Base-by-base conservation (phyloP, 2,329 filamentous ascomycete species). In the Colletotrichum ledebouriae region DNA sequence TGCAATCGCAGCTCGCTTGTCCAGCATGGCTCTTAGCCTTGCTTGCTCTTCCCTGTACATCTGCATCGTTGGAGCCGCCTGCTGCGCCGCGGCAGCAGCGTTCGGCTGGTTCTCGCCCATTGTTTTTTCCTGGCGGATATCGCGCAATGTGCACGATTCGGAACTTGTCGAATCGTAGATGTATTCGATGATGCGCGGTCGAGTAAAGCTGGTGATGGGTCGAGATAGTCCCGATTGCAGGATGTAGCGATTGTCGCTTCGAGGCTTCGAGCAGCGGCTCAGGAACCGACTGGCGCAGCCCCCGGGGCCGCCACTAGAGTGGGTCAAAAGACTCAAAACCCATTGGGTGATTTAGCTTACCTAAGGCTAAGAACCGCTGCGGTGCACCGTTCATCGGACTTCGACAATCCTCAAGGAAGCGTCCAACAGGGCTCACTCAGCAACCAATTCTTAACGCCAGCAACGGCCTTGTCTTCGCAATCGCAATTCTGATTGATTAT, bases 1-100 rank as follows among this genome's bases (percentile, higher is more conserved):
- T 72, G 59, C 80, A 75, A 34, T 81, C 12, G 58, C 59, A 7
- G 65, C 69, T 22, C 70, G 78, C 72, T 81, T 82, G 56, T 84
- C 81, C 22, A 86, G 77, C 58, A 85, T 76, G 37, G 84, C 82
- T 52, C 83, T 82, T 59, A 86, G 81, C 33, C 81, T 79, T 53
- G 81, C 78, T 70, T 85, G 83, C 49, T 85, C 81, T 69, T 85
- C 84, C 73, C 84, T 83, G 70, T 86, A 86, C 72, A 85, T 83
- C 17, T 81, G 79, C 76, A 80, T 76, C 6, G 77, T 81, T 25
- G 78, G 76, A 66, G 77, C 75, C 13, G 56, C 42, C 9, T 67
- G 56, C 46, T 59, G 53, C 39, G 77, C 73, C 37, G 74, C 74
- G 62, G 47, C 47, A 44, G 59, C 61, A 22, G 44, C 42, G 56